A percentile compares a stretch with the other conserved stretches of the same genome.
Evolutionary conservation across 2,329 filamentous ascomycete genomes (phyloP).

Genomic region (Sporothrix curviconia): DNA sequence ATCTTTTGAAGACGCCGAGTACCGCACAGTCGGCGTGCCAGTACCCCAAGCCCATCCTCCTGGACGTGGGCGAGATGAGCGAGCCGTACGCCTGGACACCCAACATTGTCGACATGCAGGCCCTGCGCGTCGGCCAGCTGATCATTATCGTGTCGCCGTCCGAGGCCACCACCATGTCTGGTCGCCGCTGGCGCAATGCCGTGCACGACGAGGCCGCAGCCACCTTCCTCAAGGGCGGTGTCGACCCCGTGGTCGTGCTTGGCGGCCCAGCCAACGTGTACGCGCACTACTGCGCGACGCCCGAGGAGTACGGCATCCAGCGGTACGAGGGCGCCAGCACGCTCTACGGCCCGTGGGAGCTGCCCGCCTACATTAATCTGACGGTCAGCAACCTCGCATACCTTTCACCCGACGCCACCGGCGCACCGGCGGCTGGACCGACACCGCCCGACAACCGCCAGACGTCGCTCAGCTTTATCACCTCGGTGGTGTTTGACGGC

Average conservation of each 20-base stretch:
- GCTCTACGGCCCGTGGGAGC: slow-evolving; percentile 73
- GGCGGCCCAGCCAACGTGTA: slow-evolving; percentile 90
- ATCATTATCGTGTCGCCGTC: slow-evolving; percentile 80
- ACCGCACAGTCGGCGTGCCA: slow-evolving; percentile 68
- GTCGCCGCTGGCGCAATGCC: slow-evolving; percentile 74
- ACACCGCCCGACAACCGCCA: slow-evolving; percentile 72
- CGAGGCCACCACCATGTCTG: slow-evolving; percentile 87
- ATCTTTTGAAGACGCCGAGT: slow-evolving; percentile 62
- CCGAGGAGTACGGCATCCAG: slow-evolving; percentile 75
- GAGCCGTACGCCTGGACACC: slow-evolving; percentile 78
- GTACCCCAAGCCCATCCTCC: slow-evolving; percentile 70
- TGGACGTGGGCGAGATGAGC: slow-evolving; percentile 74
- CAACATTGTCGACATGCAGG: slow-evolving; percentile 82
- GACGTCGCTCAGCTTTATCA: slow-evolving; percentile 72
- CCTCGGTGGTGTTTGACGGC: slow-evolving; percentile 68
- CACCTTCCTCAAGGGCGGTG: slow-evolving; percentile 31
- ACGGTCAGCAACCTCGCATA: slow-evolving; percentile 66
- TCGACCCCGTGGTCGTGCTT: slow-evolving; percentile 68
- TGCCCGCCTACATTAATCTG: slow-evolving; percentile 82
- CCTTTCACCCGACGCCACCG: slow-evolving; percentile 46
- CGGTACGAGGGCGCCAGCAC: slow-evolving; percentile 82
- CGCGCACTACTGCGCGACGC: slow-evolving; percentile 72
- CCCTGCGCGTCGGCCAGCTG: slow-evolving; percentile 74
- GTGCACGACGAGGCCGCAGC: slow-evolving; percentile 45
- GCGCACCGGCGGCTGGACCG: slow-evolving; percentile 46